Base-by-base conservation (phyloP, 257 asterid genomes). In the Solanum gandarillasii region DNA sequence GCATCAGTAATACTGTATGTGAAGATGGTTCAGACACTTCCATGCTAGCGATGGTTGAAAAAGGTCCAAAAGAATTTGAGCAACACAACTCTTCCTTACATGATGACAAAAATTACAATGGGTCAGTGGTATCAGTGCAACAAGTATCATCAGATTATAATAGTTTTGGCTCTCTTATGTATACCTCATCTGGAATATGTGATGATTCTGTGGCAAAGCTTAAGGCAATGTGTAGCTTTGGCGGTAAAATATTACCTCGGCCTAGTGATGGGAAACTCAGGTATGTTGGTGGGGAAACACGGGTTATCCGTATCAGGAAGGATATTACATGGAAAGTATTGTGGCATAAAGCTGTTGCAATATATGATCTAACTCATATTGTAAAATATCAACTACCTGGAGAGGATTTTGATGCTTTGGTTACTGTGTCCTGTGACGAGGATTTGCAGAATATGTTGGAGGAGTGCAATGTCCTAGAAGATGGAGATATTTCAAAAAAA, bases 241-340 rank as follows among this genome's bases (percentile, higher is more conserved):
- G 97, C 86, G 99, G 99, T 86, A 94, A 90, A 89, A 95, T 96
- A 55, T 88, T 96, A 58, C 98, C 99, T 60, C 93, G 99, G 78
- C 99, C 99, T 29, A 91, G 97, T 90, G 99, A 96, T 91, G 97
- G 98, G 84, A 94, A 91, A 86, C 97, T 95, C 91, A 93, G 98
- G 91, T 96, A 96, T 89, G 98, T 94, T 78, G 99, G 99, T 48
- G 99, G 99, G 83, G 99, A 96, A 92, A 96, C 98, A 32, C 96
- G 98, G 92, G 94, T 96, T 20, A 91, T 94, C 88, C 91, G 95
- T 84, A 90, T 96, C 87, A 91, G 94, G 91, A 94, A 93, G 93
- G 94, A 94, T 83, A 92, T 95, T 83, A 74, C 92, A 84, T 95
- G 98, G 98, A 90, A 90, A 85, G 96, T 93, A 86, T 87, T 96